Conservation (phyloP, 768 basidiomycete genomes). For the Hericium rajendrae region DNA sequence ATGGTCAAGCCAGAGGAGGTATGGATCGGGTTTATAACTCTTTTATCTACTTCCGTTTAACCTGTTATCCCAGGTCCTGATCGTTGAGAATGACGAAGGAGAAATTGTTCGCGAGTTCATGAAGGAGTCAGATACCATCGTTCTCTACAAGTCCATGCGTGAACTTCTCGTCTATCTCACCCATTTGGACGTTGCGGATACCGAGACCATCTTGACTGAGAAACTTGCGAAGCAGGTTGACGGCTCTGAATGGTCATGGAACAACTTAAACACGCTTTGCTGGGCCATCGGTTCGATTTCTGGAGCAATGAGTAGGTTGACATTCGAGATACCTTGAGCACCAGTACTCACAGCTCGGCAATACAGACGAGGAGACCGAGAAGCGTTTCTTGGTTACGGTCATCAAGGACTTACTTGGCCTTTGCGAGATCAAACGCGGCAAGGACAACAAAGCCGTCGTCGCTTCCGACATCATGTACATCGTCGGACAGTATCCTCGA, state of each 20-base stretch:
- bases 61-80: constrained; percentile 61
- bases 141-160: constrained; percentile 97
- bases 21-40: constrained; percentile 12
- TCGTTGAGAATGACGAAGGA: constrained; percentile 98
- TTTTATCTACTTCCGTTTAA: neutral
- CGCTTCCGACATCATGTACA: constrained; percentile 95
- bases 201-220: constrained; percentile 95
- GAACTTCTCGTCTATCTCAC: constrained; percentile 96
- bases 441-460: constrained; percentile 99
- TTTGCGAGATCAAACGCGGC: constrained; percentile 97
- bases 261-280: constrained; percentile 96
- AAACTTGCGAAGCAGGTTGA: constrained; percentile 97
- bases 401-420: constrained; percentile 95
- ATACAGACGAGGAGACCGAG: constrained; percentile 91
- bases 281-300: constrained; percentile 99
- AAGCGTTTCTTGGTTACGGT: constrained; percentile 98
- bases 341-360: neutral
- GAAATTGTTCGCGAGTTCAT: constrained; percentile 99
- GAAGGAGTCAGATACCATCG: constrained; percentile 98
- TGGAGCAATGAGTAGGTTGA: constrained; percentile 88
- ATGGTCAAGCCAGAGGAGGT: constrained; percentile 99
- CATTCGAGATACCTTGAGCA: too few species aligned
- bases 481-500: constrained; percentile 97
- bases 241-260: constrained; percentile 98
- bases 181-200: constrained; percentile 91